Base-by-base conservation (phyloP, 768 basidiomycete species). In the Crucibulum laeve region DNA sequence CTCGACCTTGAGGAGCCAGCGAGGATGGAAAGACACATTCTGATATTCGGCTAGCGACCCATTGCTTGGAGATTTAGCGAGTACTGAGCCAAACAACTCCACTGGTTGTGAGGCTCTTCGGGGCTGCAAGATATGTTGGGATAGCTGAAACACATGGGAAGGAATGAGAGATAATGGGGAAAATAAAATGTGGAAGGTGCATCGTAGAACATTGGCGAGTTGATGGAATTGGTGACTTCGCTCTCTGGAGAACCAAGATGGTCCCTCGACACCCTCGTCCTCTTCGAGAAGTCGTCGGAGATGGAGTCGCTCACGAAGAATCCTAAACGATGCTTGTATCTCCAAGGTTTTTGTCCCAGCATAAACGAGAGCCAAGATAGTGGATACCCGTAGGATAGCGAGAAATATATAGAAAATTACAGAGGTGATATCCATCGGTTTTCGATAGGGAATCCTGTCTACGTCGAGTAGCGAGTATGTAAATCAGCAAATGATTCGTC, bases 1-100 rank as follows among this genome's bases (percentile, higher is more conserved):
- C 18, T 40, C 38, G 10, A 40, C 38, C 24, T 40, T 40, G 14
- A 40, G 24, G 14, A 40, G 14, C 38, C 38, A 40, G 8, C 38
- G 10, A 24, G 38, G 38, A 22, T 25, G 19, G 18, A 40, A 40
- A 14, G 21, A 8, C 10, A 5, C 14, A 8, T 11, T 6, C 8
- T 40, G 14, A 18, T 40, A 40, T 18, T 40, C 21, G 6, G 38
- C 38, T 13, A 40, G 5, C 17, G 19, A 8, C 14, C 24, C 24
- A 8, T 40, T 22, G 24, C 38, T 25, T 5, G 38, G 18, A 18
- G 38, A 40, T 18, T 19, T 6, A 10, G 38, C 38, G 8, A 40
- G 22, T 6, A 40, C 18, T 5, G 38, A 6, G 17, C 24, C 38
- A 25, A 19, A 40, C 8, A 22, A 18, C 10, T 17, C 7, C 17